phyloP scores from a whole-genome alignment of 495 filamentous ascomycete genomes.

The Aspergillus kassunensis region DNA sequence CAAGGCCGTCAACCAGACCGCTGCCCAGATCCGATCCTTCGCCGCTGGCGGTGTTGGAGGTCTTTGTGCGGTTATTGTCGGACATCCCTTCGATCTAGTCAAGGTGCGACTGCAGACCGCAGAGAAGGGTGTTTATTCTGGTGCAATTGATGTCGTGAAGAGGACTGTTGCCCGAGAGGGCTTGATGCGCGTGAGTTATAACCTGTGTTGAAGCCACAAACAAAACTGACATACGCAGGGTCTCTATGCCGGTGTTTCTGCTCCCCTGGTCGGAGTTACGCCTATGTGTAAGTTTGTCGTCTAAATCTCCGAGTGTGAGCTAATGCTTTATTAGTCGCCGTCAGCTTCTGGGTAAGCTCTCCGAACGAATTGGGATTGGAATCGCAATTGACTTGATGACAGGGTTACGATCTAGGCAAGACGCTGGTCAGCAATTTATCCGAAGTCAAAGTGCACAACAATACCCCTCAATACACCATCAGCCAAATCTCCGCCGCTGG shows the following conservation, averaged over 20 bases:
- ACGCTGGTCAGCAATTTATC: conserved; percentile 68
- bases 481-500: conserved; percentile 87
- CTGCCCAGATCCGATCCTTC: conserved; percentile 66
- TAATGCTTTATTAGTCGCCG: conserved; percentile 66
- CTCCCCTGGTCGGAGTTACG: conserved; percentile 90
- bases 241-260: conserved; percentile 94
- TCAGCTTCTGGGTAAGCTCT: conserved; percentile 76
- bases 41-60: conserved; percentile 90
- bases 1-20: conserved; percentile 43
- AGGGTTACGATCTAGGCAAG: conserved; percentile 95
- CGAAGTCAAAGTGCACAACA: conserved; percentile 57
- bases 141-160: conserved; percentile 86
- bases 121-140: conserved; percentile 85
- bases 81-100: conserved; percentile 95
- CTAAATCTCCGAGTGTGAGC: not conserved
- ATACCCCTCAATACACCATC: conserved; percentile 64
- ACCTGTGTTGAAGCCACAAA: not conserved
- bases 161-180: conserved; percentile 88
- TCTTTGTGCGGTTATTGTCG: conserved; percentile 86
- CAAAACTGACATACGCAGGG: conserved; percentile 46
- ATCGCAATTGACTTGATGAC: conserved; percentile 17
- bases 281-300: conserved; percentile 81
- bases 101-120: conserved; percentile 97
- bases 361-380: not conserved
- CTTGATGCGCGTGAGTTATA: conserved; percentile 51